A percentile compares a stretch with the other conserved stretches of the same genome.
Evolutionary conservation across 495 filamentous ascomycete genomes (phyloP).

Genomic region (Mycothermus thermophilus): DNA sequence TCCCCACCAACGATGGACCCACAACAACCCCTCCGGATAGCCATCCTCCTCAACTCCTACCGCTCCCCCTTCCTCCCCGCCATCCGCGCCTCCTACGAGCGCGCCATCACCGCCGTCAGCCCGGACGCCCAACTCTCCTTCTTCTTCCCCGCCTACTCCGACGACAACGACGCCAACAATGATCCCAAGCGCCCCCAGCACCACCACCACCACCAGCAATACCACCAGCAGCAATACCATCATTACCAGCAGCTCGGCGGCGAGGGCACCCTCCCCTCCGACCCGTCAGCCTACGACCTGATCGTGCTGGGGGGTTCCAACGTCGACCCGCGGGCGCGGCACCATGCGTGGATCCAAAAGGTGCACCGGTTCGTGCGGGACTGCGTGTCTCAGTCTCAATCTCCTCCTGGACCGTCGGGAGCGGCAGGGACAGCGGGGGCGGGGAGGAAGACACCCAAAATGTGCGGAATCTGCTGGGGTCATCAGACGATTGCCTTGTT

Average conservation of each 20-base stretch:
- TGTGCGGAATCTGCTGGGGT: conserved; percentile 38
- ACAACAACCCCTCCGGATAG: conserved; percentile 14
- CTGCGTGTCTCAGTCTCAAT: no score
- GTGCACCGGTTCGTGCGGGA: conserved; percentile 29
- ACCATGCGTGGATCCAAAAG: conserved; percentile 29
- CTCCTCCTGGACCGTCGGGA: no score
- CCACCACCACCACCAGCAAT: neutral
- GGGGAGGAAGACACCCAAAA: no score
- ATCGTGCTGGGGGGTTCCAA: conserved; percentile 36
- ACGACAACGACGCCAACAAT: conserved; percentile 1
- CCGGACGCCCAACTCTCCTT: conserved; percentile 20
- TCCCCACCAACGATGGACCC: neutral
- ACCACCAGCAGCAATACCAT: neutral
- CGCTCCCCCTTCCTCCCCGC: conserved; percentile 23
- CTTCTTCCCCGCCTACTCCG: conserved; percentile 29
- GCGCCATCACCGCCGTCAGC: conserved; percentile 22
- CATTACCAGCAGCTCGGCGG: neutral
- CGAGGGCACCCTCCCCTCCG: conserved; percentile 15
- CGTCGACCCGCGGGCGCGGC: conserved; percentile 28
- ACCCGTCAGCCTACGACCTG: conserved; percentile 31
- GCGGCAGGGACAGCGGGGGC: no score
- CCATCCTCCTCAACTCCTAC: conserved; percentile 34
- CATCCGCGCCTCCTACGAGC: conserved; percentile 28
- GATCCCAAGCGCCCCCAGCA: neutral
- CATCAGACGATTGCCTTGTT: conserved; percentile 32